phyloP scores from a whole-genome alignment of 1,284 basidiomycete genomes.

The Apiotrichum domesticum region DNA sequence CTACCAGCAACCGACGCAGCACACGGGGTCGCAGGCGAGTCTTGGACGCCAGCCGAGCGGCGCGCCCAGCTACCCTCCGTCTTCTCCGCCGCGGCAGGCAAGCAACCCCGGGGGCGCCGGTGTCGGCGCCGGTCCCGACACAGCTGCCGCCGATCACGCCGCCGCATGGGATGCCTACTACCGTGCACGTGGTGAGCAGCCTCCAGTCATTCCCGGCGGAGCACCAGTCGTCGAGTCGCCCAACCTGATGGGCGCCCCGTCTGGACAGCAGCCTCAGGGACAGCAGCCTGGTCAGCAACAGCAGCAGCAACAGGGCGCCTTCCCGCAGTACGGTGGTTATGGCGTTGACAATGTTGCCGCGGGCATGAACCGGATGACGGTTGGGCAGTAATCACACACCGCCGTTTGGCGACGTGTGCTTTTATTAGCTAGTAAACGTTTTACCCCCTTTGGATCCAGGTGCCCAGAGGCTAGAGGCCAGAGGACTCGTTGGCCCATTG shows the following conservation, averaged over 20 bases:
- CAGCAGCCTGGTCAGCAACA: slow-evolving; percentile 4
- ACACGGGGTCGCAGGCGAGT: not conserved
- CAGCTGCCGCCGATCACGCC: slow-evolving; percentile 26
- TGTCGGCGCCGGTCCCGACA: slow-evolving; percentile 23
- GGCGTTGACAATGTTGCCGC: slow-evolving; percentile 26
- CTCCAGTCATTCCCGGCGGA: slow-evolving; percentile 2
- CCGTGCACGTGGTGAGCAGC: slow-evolving; percentile 20
- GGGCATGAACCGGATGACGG: slow-evolving; percentile 34
- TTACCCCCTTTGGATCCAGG: too few species aligned
- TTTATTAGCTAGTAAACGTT: too few species aligned
- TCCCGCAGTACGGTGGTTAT: not conserved
- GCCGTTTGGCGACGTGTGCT: too few species aligned
- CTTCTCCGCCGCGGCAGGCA: slow-evolving; percentile 18
- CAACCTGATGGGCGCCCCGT: not conserved
- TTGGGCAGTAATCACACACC: slow-evolving; percentile 15
- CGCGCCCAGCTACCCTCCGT: slow-evolving; percentile 25
- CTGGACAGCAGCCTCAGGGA: not conserved
- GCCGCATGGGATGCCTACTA: slow-evolving; percentile 47
- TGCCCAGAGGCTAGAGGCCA: not conserved
- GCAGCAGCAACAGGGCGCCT: slow-evolving; percentile 13
- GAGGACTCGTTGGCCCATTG: not conserved
- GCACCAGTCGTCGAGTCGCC: not conserved
- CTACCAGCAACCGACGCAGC: slow-evolving; percentile 7
- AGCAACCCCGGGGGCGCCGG: slow-evolving; percentile 36
- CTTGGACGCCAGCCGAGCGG: slow-evolving; percentile 8